phyloP scores from a whole-genome alignment of 805 yeast genomes.

The Maudiozyma pseudohumilis region DNA sequence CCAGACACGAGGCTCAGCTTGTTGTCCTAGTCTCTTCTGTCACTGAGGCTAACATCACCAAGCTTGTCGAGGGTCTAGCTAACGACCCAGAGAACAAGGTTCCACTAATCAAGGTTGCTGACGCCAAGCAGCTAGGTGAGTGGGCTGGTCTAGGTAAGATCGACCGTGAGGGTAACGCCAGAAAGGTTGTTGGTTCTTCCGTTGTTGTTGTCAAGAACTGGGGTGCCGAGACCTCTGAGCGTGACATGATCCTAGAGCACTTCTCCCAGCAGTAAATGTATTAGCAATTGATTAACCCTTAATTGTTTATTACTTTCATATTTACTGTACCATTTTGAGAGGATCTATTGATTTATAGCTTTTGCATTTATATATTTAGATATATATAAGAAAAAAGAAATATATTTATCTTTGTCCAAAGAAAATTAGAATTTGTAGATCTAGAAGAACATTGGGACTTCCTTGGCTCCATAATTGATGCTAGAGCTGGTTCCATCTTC shows the following conservation, averaged over 20 bases:
- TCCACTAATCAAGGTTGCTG: slow-evolving; percentile 98
- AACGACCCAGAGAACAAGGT: slow-evolving; percentile 94
- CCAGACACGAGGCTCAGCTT: slow-evolving; percentile 95
- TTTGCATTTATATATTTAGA: slow-evolving; percentile 1
- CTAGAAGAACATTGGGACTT: slow-evolving; percentile 14
- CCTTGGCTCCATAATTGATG: slow-evolving; percentile 6
- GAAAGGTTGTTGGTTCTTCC: slow-evolving; percentile 99
- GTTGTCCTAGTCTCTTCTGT: slow-evolving; percentile 97
- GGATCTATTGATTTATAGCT: not conserved
- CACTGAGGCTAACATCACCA: slow-evolving; percentile 92
- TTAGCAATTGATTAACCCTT: slow-evolving; percentile 3
- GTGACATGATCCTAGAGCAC: slow-evolving; percentile 91
- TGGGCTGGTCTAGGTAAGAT: slow-evolving; percentile 99
- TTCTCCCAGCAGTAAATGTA: slow-evolving; percentile 72
- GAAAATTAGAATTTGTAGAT: not conserved
- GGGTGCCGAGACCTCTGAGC: slow-evolving; percentile 99
- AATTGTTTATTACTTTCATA: slow-evolving; percentile 3
- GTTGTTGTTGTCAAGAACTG: slow-evolving; percentile 99
- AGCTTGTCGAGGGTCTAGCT: slow-evolving; percentile 98
- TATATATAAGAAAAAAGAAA: slow-evolving; percentile 5
- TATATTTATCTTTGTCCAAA: slow-evolving; percentile 4
- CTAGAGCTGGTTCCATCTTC: not conserved
- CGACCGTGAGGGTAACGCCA: slow-evolving; percentile 99
- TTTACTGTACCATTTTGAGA: not conserved
- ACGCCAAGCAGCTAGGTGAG: slow-evolving; percentile 99